Base-by-base conservation (phyloP, 345 rosid genomes). In the Salix koriyanagi region DNA sequence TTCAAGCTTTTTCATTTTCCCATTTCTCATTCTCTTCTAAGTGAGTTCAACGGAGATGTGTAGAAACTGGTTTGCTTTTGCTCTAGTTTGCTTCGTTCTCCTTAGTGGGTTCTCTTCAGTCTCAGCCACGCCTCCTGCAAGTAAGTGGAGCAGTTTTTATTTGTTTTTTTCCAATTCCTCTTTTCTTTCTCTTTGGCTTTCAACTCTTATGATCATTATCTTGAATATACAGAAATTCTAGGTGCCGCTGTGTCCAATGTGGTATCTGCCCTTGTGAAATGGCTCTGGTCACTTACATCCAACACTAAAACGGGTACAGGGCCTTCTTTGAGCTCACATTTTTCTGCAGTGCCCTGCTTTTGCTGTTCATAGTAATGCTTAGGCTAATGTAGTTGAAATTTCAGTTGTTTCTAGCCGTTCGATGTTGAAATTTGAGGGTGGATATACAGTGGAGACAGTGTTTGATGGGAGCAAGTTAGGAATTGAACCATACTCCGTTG, bases 61-160 rank as follows among this genome's bases (percentile, higher is more conserved):
- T 9, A 62, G 76, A 19, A 69, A 14, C 18, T 14, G 52, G 52
- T 3, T 14, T 46, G 52, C 52, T 46, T 12, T 46, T 14, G 52
- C 52, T 46, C 52, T 46, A 46, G 52, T 46, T 46, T 62, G 14
- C 1, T 62, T n/a, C 13, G 2, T 28, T 28, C 30, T 28, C 36
- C 41, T 66, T 46, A 77, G 81, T 82, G 82, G 81, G 83, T 84
- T 74, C 83, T 88, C 98, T 46, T 84, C 96, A 44, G 96, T 87
- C 84, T 91, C 90, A 71, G 94, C 99, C 23, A 82, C 90, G 60
- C 90, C 94, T 73, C 97, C 96, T 83, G 91, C 86, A 70, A 89
- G 99, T 91, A 75, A 88, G 97, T 85, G 66, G 12, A 54, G 76
- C 36, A 23, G 2, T 23, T 25, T 67, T 34, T 13, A 5, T 36